A percentile compares a stretch with the other conserved stretches of the same genome.
phyloP scores from a whole-genome alignment of 768 basidiomycete genomes.

The Tephrocybe sp. region DNA sequence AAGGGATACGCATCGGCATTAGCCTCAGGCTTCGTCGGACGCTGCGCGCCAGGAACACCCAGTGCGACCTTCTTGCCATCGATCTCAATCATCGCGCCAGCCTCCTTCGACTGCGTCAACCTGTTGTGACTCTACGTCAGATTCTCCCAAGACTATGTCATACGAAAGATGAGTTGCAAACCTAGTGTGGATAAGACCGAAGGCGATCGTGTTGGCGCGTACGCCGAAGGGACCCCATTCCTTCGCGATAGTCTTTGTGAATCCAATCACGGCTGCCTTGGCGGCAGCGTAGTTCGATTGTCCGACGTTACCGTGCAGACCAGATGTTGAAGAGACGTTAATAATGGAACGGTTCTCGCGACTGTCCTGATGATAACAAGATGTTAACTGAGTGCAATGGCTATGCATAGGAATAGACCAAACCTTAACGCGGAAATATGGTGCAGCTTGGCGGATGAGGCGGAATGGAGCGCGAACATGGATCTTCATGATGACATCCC shows the following conservation, averaged over 20 bases:
- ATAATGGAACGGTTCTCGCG: constrained; percentile 72
- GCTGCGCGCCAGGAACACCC: constrained; percentile 64
- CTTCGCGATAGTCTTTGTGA: constrained; percentile 85
- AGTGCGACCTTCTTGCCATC: constrained; percentile 82
- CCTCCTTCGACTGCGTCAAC: constrained; percentile 77
- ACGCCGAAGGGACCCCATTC: constrained; percentile 86
- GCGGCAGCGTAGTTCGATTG: constrained; percentile 83
- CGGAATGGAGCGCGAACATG: constrained; percentile 88
- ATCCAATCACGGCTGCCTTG: constrained; percentile 73
- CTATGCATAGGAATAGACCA: constrained; percentile 1
- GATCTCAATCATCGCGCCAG: constrained; percentile 71
- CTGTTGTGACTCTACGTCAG: constrained; percentile 28
- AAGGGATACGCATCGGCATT: constrained; percentile 33
- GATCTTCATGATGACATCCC: constrained; percentile 78
- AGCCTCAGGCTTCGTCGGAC: constrained; percentile 27
- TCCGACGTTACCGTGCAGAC: constrained; percentile 84
- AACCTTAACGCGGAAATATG: constrained; percentile 78
- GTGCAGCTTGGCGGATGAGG: constrained; percentile 79
- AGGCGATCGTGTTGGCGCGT: constrained; percentile 80
- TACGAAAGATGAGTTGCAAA: constrained; percentile 23
- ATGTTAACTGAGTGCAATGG: neutral
- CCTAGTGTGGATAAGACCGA: constrained; percentile 76
- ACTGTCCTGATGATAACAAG: constrained; percentile 39
- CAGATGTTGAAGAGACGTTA: constrained; percentile 81
- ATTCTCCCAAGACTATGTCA: neutral